Evolutionary conservation across 495 filamentous ascomycete genomes (phyloP).

Genomic region (Bacidia gigantensis): DNA sequence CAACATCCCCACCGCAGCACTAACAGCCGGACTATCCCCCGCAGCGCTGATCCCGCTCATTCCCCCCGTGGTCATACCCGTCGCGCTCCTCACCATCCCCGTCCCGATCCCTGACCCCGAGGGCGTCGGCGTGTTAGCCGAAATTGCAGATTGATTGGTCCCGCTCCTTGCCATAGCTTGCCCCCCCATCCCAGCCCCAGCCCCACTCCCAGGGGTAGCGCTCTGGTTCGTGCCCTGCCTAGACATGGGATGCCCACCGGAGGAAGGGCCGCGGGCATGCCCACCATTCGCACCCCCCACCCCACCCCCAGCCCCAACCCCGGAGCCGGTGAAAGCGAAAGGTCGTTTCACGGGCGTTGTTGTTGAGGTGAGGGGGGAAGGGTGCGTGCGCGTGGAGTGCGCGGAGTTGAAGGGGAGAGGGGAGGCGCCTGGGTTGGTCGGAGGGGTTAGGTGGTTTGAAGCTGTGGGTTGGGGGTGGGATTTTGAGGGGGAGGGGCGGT

Average conservation of each 20-base stretch:
- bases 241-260: constrained; percentile 1
- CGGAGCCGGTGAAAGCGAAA: constrained; percentile 85
- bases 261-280: not conserved
- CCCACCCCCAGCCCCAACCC: not conserved
- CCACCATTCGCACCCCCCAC: not conserved
- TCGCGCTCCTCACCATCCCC: not conserved
- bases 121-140: not conserved
- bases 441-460: constrained; percentile 8
- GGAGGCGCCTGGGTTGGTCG: constrained; percentile 3
- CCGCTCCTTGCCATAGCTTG: not conserved
- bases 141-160: not conserved
- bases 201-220: not conserved
- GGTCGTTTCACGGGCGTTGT: constrained; percentile 41
- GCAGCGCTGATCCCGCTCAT: constrained; percentile 3
- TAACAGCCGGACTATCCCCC: constrained; percentile 4
- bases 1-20: constrained; percentile 2
- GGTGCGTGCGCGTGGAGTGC: not conserved
- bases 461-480: constrained; percentile 5
- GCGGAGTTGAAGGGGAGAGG: not conserved
- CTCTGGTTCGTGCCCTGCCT: not conserved
- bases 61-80: not conserved
- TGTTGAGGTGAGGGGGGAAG: constrained; percentile 20
- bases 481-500: not conserved
- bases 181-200: not conserved
- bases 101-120: too few relatives aligned